phyloP scores from a whole-genome alignment of 148 eudicot species.

The Amaranthus cruentus region DNA sequence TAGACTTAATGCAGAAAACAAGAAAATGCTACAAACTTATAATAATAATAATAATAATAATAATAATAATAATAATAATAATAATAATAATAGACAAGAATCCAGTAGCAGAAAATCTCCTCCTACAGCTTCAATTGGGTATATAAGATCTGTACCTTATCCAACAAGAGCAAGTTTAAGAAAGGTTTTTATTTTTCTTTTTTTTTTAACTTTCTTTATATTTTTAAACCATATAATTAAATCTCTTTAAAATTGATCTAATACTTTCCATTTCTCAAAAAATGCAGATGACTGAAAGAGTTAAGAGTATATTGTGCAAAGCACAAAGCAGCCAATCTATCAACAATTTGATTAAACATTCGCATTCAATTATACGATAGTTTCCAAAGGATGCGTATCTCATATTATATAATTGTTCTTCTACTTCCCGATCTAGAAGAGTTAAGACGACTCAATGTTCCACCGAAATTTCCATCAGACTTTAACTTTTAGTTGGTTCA shows the following conservation, averaged over 20 bases:
- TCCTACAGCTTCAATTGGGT: constrained; percentile 36
- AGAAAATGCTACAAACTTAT: constrained; percentile 24
- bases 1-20: constrained; percentile 26
- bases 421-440: too few relatives aligned
- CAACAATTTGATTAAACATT: constrained; percentile 60
- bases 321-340: constrained; percentile 51
- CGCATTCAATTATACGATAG: constrained; percentile 40
- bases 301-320: constrained; percentile 41
- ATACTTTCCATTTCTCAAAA: background rate
- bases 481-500: too few relatives aligned
- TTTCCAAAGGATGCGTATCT: background rate
- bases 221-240: background rate
- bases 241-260: background rate
- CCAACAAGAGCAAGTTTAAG: constrained; percentile 47
- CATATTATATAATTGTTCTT: too few relatives aligned
- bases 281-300: constrained; percentile 61
- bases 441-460: too few relatives aligned
- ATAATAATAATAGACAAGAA: constrained; percentile 20
- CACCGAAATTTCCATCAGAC: too few relatives aligned
- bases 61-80: constrained; percentile 8
- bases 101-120: constrained; percentile 63
- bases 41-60: background rate
- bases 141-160: constrained; percentile 72
- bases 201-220: background rate
- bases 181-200: constrained; percentile 43